A percentile compares a stretch with the other conserved stretches of the same genome.
Conservation (phyloP, 1,284 basidiomycete species). For the Pseudozyma pruni region DNA sequence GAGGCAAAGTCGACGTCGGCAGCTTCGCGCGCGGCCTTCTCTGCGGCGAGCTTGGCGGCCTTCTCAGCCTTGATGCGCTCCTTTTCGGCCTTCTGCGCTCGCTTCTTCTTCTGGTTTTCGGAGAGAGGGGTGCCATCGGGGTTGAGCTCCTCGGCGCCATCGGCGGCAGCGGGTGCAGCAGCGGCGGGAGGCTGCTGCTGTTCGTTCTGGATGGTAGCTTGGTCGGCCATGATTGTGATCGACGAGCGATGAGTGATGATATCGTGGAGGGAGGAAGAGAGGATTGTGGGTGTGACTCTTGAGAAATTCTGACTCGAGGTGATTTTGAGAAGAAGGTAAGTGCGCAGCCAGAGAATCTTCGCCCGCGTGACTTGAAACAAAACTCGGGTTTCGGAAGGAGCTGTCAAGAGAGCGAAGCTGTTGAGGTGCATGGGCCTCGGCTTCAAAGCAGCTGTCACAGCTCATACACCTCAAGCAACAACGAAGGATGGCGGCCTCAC, state of each 20-base stretch:
- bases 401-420: background rate
- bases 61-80: constrained; percentile 76
- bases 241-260: background rate
- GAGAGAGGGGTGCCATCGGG: constrained; percentile 72
- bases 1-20: constrained; percentile 84
- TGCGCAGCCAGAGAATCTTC: constrained; percentile 4
- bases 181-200: constrained; percentile 22
- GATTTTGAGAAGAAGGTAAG: background rate
- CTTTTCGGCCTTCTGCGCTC: constrained; percentile 91
- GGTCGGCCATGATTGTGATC: constrained; percentile 34
- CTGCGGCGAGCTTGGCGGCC: constrained; percentile 82
- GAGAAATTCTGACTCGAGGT: constrained; percentile 33
- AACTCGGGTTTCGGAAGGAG: constrained; percentile 23
- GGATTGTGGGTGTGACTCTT: background rate
- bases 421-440: constrained; percentile 17
- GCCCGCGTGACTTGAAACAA: constrained; percentile 3
- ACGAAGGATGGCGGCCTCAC: constrained; percentile 30
- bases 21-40: constrained; percentile 79
- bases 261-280: constrained; percentile 1
- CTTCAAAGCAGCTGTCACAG: background rate
- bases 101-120: constrained; percentile 93
- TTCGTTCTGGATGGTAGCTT: constrained; percentile 38
- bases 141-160: constrained; percentile 53
- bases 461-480: background rate
- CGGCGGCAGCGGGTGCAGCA: constrained; percentile 9